Conservation (phyloP, 306 rosid species). For the Purshia tridentata region DNA sequence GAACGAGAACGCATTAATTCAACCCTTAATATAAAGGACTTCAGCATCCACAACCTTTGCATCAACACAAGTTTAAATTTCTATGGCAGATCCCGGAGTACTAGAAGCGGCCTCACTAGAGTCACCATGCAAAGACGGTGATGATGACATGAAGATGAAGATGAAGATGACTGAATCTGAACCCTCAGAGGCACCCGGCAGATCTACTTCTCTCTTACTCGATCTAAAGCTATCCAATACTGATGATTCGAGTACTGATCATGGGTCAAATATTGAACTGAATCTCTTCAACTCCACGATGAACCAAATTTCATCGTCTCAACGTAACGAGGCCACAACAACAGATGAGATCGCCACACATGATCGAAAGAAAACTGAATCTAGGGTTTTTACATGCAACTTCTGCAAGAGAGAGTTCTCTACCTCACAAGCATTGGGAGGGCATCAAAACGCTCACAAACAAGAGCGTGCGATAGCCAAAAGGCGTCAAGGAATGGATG, state of each 20-base stretch:
- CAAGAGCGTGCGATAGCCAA: conserved; percentile 72
- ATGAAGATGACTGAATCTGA: conserved; percentile 13
- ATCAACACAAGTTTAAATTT: neutral
- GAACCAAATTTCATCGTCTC: conserved; percentile 15
- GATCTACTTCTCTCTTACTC: conserved; percentile 17
- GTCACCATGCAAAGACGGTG: neutral
- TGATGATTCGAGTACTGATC: neutral
- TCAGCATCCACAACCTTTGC: conserved; percentile 13
- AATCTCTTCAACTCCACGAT: conserved; percentile 30
- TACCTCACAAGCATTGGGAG: conserved; percentile 79
- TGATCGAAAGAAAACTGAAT: neutral
- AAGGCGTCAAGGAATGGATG: conserved; percentile 47
- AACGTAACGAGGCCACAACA: neutral
- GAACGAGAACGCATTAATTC: conserved; percentile 32
- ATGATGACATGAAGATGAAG: conserved; percentile 18
- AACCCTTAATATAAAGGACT: conserved; percentile 35
- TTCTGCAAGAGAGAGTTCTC: conserved; percentile 72
- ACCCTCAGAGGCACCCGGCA: too few species aligned
- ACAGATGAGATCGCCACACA: conserved; percentile 4
- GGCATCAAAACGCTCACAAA: conserved; percentile 85
- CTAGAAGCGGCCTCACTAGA: conserved; percentile 5
- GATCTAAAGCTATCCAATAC: conserved; percentile 38
- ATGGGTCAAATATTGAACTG: conserved; percentile 20
- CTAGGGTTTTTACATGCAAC: conserved; percentile 55
- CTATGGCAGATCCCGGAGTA: conserved; percentile 25